Base-by-base conservation (phyloP, 2,329 filamentous ascomycete genomes). In the Tolypocladium tropicale region DNA sequence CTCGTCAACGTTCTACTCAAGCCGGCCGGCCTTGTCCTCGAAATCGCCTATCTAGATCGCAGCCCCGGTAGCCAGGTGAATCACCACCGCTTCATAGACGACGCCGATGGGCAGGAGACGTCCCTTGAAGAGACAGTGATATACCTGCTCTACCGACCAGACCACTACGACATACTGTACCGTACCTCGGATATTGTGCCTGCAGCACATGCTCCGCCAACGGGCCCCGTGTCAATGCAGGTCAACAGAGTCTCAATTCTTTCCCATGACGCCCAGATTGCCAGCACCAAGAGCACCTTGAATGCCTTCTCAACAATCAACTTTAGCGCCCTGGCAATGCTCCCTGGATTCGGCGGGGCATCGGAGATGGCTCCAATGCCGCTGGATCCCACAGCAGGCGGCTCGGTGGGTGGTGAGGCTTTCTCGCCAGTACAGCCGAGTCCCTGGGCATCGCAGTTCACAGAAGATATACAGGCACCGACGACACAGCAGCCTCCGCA, bases 151-250 rank as follows among this genome's bases (percentile, higher is more conserved):
- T 92, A 74, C 80, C 85, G 75, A 68, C 95, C 76, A 46, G 90
- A 90, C 58, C 94, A 97, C 72, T 99, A 97, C 71, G 94, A 97
- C 70, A 85, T 99, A 59, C 79, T 97, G 36, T 99, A 99, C 76
- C 85, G 83, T 67, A 75, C 78, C 55, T 64, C 57, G 1, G 39
- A 50, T 66, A 34, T 54, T 21, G 49, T 65, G 12, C 67, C 70
- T 1, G 59, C 70, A 14, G 63, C 43, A 48, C 43, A 48, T 9
- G 25, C 23, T 10, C 10, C 43, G 25, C 43, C 43, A 18, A 28
- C 25, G 18, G 43, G 43, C 25, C 14, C 43, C 3, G 43, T 30
- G 14, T 48, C 70, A 28, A 57, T 85, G 49, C 80, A 82, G 60
- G 78, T 86, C 50, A 75, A 83, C 62, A 74, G 79, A 28, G 79